Percentiles rank a stretch among this genome's conserved stretches.
These are phyloP conservation scores for Cupressus sempervirens DNA, from an alignment of 75 land plant species.

Conservation along the genomic window DNA sequence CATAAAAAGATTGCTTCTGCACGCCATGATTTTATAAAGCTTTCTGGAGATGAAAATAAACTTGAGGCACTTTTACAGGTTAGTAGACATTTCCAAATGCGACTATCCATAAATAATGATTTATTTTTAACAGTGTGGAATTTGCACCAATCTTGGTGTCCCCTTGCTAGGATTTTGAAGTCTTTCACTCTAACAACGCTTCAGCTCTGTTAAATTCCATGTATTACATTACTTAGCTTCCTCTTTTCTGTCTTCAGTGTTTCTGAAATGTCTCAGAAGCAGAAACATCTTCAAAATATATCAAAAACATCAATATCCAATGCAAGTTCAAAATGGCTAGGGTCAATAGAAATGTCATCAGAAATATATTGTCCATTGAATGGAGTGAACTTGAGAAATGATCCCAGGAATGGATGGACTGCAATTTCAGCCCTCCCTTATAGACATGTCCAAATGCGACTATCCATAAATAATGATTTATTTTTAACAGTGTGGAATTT, in stretches of 20 bases:
- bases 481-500: neutral
- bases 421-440: neutral
- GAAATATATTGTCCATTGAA: neutral
- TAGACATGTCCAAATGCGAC: too few relatives aligned
- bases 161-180: neutral
- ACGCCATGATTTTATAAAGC: constrained; percentile 84
- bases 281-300: neutral
- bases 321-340: neutral
- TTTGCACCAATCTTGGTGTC: neutral
- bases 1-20: constrained; percentile 93
- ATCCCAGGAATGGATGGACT: neutral
- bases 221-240: neutral
- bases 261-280: neutral
- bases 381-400: neutral
- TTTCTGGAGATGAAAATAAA: constrained; percentile 92
- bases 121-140: neutral
- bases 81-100: neutral
- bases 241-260: neutral
- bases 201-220: neutral
- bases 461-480: too few relatives aligned
- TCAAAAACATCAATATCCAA: neutral
- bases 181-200: neutral
- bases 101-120: neutral
- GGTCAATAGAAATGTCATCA: neutral
- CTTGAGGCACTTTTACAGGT: constrained; percentile 90